Evolutionary conservation across 345 rosid genomes (phyloP), one percentile per base, ranked within the genome.

Genomic region (Gossypium bickii): DNA sequence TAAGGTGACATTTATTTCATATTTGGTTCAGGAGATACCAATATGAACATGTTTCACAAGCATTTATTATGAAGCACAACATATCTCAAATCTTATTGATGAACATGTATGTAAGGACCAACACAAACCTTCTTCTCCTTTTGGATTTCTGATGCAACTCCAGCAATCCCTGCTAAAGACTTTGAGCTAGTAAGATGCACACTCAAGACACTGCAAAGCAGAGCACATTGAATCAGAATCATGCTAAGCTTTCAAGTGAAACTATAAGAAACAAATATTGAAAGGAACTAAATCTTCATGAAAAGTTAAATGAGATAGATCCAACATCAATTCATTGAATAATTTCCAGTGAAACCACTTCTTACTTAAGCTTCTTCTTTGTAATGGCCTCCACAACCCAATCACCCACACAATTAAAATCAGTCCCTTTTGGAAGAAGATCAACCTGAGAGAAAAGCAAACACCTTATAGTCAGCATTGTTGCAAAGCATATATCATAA

Each of bases 151-250:
- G 97, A 87, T 70, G 88, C 84, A 79, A 94, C 97, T 78, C 95
- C 94, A 61, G 77, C 77, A 86, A 94, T 85, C 73, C 98, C 98
- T 34, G 77, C 90, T 73, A 87, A 83, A 56, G 98, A 94, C 87
- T 94, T 92, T 1, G 98, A 89, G 85, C 98, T 92, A 60, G 98
- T 92, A 64, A 94, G 97, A 78, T 92, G 93, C 58, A 92, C 94
- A 69, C 96, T 88, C 80, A 89, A 76, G 71, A 92, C 98, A 67
- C 98, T 94, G 88, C 78, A 82, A 70, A 70, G 13, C 62, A 67
- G 18, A 72, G 64, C 22, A 63, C 15, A 52, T 24, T 17, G 16
- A 38, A 62, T 80, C 45, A 68, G 52, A 71, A 74, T 24, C 43
- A 73, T 11, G 24, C 9, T 59, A 72, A 78, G 44, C n/a, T 52